Evolutionary conservation across 139 green algal genomes (phyloP).

Genomic region (Chlorella sp.): DNA sequence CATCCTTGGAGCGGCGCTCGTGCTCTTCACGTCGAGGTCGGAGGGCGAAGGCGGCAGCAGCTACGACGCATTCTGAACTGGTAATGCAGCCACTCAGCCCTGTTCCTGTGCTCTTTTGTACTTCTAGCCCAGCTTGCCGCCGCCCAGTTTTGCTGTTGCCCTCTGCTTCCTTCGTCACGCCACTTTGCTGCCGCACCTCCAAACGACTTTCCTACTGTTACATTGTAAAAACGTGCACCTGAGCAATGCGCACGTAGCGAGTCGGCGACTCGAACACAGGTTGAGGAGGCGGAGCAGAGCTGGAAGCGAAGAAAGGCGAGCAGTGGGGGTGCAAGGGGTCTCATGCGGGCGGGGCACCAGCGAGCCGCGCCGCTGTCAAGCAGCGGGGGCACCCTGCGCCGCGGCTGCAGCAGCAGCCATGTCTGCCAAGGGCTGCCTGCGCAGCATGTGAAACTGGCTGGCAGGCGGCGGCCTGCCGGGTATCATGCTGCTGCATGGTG

Average conservation of each 20-base stretch:
- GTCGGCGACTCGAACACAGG: background rate
- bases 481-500: no score
- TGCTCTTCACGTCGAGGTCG: slow-evolving; percentile 82
- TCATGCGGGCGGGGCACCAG: no score
- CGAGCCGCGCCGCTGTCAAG: background rate
- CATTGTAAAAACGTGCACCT: no score
- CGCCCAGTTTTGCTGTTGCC: background rate
- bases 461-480: no score
- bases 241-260: no score
- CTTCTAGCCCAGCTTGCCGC: no score
- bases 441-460: no score
- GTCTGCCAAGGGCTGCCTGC: no score
- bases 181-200: background rate
- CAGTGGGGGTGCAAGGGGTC: background rate
- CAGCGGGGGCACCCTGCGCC: background rate
- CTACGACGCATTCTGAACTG: slow-evolving; percentile 49
- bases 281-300: background rate
- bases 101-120: no score
- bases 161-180: background rate
- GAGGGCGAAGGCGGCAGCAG: slow-evolving; percentile 45
- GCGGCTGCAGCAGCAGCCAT: no score
- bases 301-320: background rate
- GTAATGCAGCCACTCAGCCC: no score
- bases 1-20: slow-evolving; percentile 75
- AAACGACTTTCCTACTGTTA: no score